Evolutionary conservation across 2,329 filamentous ascomycete genomes (phyloP), one percentile per base, ranked within the genome.

Genomic region (Colletotrichum salicis): DNA sequence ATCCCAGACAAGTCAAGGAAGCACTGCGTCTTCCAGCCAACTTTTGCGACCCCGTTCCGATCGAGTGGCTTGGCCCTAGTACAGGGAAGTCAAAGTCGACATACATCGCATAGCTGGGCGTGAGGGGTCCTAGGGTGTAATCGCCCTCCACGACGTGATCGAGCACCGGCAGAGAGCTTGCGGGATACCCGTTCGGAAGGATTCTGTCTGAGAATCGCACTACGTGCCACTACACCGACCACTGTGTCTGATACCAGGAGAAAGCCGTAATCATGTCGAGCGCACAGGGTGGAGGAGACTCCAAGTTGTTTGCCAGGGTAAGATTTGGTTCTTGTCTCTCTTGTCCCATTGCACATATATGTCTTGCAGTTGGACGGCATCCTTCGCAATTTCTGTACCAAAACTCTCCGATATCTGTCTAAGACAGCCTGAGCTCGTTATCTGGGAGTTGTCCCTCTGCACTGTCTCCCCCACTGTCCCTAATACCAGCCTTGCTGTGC

Each of bases 291-390:
- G 94, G 94, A 85, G 95, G 96, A 84, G 96, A 98, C 91, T 97
- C 96, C 86, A 98, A 98, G 90, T 92, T 99, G 86, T 99, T 99
- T 87, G 96, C 96, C 83, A 92, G 96, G 87, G 96, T 99, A 90
- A 87, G 88, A 83, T 69, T 72, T 74, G 27, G 6, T 67, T 56
- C 45, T 64, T 67, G 48, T 56, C 52, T 35, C 37, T 54, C 48
- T 27, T 70, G 11, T 64, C 41, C 57, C 31, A 59, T 12, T 70
- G 57, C 63, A 27, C 62, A 27, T 22, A 31, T 60, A 29, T 22
- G 27, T 19, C 27, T 29, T 54, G 41, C 54, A 15, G 51, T 56
- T 41, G 48, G 55, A 64, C 24, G 51, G n/a, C 24, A 4, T 33
- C 31, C 41, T 35, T 54, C 33, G 37, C 37, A 33, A 45, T 11